A percentile compares a stretch with the other conserved stretches of the same genome.
These are phyloP conservation scores for Rhodotorula diobovata DNA, from an alignment of 768 basidiomycete genomes.

Conservation along the genomic window DNA sequence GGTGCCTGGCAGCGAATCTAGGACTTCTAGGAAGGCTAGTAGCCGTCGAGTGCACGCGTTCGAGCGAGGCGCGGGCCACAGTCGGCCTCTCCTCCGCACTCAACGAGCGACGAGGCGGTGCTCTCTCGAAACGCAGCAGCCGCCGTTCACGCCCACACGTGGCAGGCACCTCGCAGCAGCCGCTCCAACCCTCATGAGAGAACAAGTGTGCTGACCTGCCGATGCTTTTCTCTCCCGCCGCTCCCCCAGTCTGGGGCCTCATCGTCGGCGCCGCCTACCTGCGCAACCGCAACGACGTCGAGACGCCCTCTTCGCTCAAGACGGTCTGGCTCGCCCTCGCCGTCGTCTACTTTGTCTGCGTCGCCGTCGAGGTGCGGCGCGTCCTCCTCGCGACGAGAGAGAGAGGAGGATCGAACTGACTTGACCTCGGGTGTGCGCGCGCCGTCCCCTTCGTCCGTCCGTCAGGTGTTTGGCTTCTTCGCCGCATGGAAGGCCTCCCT, in stretches of 20 bases:
- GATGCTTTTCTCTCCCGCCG: background rate
- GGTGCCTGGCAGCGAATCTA: too few relatives aligned
- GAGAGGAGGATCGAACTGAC: too few relatives aligned
- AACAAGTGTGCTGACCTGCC: background rate
- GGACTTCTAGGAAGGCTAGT: too few relatives aligned
- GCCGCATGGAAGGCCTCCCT: slow-evolving; percentile 16
- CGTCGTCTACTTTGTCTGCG: slow-evolving; percentile 25
- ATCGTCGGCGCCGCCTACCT: slow-evolving; percentile 10
- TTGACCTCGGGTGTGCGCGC: too few relatives aligned
- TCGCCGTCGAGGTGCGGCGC: slow-evolving; percentile 23
- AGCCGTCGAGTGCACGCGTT: too few relatives aligned
- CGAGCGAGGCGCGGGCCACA: too few relatives aligned
- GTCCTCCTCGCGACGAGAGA: too few relatives aligned
- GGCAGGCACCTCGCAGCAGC: too few relatives aligned
- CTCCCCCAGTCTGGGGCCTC: slow-evolving; percentile 22
- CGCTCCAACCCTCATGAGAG: too few relatives aligned
- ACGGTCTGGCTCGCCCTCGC: slow-evolving; percentile 25
- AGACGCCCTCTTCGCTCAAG: background rate
- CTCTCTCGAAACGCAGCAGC: background rate
- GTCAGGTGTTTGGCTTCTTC: slow-evolving; percentile 14
- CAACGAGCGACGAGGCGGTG: background rate
- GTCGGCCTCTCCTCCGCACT: background rate
- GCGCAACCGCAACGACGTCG: background rate
- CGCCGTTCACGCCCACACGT: too few relatives aligned
- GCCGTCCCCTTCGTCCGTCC: too few relatives aligned